Percentiles rank a stretch among this genome's conserved stretches.
phyloP scores from a whole-genome alignment of 106 monocot genomes.

The Dioscorea dumetorum region DNA sequence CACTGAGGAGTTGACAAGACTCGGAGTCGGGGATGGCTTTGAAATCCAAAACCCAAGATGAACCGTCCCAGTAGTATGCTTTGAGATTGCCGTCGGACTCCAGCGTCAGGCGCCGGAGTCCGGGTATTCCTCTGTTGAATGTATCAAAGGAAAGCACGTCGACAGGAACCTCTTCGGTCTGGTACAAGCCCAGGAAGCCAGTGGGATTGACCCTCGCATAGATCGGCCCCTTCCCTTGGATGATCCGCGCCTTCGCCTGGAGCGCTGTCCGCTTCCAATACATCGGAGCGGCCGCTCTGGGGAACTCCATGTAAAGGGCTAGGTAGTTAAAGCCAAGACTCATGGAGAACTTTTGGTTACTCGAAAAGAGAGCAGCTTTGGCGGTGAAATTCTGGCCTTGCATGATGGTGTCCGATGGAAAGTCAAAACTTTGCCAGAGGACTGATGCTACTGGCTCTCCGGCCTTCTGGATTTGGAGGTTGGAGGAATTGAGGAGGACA shows the following conservation, averaged over 20 bases:
- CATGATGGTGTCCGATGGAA: slow-evolving; percentile 62
- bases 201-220: slow-evolving; percentile 42
- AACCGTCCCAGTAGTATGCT: slow-evolving; percentile 52
- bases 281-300: slow-evolving; percentile 12
- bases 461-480: slow-evolving; percentile 53
- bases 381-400: slow-evolving; percentile 66
- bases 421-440: slow-evolving; percentile 73
- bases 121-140: slow-evolving; percentile 35
- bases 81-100: slow-evolving; percentile 63
- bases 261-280: slow-evolving; percentile 72
- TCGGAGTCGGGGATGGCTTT: slow-evolving; percentile 19
- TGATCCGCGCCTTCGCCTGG: slow-evolving; percentile 47
- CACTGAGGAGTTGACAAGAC: slow-evolving; percentile 36
- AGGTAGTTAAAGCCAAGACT: slow-evolving; percentile 35
- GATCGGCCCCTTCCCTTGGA: slow-evolving; percentile 36
- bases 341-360: slow-evolving; percentile 33
- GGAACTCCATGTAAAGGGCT: slow-evolving; percentile 31
- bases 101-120: slow-evolving; percentile 66
- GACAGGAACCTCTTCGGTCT: slow-evolving; percentile 41
- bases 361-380: slow-evolving; percentile 29
- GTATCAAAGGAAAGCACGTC: slow-evolving; percentile 66
- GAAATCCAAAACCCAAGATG: slow-evolving; percentile 37
- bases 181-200: slow-evolving; percentile 81
- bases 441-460: slow-evolving; percentile 1
- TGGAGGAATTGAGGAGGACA: slow-evolving; percentile 66